Conservation (phyloP, 2,329 filamentous ascomycete species). For the Curvularia sp. region DNA sequence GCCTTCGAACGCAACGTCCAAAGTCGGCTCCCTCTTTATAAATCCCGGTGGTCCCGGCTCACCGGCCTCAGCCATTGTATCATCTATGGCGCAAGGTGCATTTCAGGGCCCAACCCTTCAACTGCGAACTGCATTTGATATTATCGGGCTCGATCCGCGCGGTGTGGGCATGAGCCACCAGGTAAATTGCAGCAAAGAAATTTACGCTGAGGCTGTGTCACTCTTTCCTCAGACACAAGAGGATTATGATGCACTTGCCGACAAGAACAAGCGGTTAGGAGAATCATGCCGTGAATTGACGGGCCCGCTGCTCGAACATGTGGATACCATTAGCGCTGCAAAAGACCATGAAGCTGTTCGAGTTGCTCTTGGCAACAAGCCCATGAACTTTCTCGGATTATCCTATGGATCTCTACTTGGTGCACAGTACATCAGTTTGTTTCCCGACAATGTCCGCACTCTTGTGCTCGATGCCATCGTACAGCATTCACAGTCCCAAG, state of each 20-base stretch:
- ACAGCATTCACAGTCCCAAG: constrained; percentile 52
- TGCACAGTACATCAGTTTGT: constrained; percentile 55
- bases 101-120: constrained; percentile 7
- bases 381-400: constrained; percentile 53
- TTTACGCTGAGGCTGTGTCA: constrained; percentile 50
- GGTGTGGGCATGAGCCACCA: constrained; percentile 54
- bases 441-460: constrained; percentile 53
- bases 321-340: constrained; percentile 51
- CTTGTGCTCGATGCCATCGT: constrained; percentile 57
- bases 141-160: constrained; percentile 56
- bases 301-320: constrained; percentile 52
- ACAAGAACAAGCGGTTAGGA: constrained; percentile 52
- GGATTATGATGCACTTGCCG: constrained; percentile 49
- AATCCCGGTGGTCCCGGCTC: constrained; percentile 55
- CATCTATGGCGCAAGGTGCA: constrained; percentile 12
- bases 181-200: constrained; percentile 49
- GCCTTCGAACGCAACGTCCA: constrained; percentile 21
- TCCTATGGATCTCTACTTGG: constrained; percentile 59
- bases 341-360: constrained; percentile 50
- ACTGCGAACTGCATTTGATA: constrained; percentile 49
- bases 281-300: constrained; percentile 52
- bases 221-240: constrained; percentile 50
- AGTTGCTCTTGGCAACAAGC: constrained; percentile 44
- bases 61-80: constrained; percentile 36
- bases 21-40: constrained; percentile 51